Conservation (phyloP, 1,284 basidiomycete species). For the Trametes polyzona region DNA sequence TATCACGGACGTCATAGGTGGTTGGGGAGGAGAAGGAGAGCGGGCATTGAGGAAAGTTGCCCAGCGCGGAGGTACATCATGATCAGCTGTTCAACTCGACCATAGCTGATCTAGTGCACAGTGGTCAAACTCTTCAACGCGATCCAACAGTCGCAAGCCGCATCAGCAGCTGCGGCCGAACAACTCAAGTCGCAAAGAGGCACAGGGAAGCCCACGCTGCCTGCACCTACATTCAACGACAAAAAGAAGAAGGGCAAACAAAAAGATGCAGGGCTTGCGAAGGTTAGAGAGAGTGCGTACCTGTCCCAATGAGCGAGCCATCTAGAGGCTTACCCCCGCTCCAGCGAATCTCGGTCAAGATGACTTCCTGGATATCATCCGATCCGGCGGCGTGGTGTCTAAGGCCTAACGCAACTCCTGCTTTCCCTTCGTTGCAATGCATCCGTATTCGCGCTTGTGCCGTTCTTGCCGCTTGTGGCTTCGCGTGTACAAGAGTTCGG, state of each 20-base stretch:
- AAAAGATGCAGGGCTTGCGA: constrained; percentile 55
- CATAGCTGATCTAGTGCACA: constrained; percentile 32
- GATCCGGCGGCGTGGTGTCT: constrained; percentile 61
- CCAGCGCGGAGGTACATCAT: constrained; percentile 72
- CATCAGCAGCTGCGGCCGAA: constrained; percentile 53
- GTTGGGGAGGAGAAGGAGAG: constrained; percentile 82
- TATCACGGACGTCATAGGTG: constrained; percentile 77
- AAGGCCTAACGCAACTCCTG: constrained; percentile 27
- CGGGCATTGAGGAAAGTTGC: constrained; percentile 78
- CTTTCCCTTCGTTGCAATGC: neutral
- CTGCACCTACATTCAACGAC: constrained; percentile 59
- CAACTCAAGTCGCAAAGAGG: constrained; percentile 65
- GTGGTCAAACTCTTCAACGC: constrained; percentile 84
- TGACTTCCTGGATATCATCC: constrained; percentile 79
- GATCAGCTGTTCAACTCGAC: neutral
- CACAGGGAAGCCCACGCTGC: constrained; percentile 70
- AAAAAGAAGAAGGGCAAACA: constrained; percentile 56
- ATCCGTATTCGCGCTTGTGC: too few species aligned
- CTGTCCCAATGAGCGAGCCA: neutral
- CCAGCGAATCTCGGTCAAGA: constrained; percentile 64
- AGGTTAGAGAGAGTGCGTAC: constrained; percentile 53
- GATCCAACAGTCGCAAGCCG: constrained; percentile 76
- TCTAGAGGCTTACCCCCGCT: neutral
- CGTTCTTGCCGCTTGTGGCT: neutral
- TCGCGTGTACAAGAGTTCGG: too few species aligned